phyloP scores from a whole-genome alignment of 805 yeast genomes.

The Ogataea trehalophila region DNA sequence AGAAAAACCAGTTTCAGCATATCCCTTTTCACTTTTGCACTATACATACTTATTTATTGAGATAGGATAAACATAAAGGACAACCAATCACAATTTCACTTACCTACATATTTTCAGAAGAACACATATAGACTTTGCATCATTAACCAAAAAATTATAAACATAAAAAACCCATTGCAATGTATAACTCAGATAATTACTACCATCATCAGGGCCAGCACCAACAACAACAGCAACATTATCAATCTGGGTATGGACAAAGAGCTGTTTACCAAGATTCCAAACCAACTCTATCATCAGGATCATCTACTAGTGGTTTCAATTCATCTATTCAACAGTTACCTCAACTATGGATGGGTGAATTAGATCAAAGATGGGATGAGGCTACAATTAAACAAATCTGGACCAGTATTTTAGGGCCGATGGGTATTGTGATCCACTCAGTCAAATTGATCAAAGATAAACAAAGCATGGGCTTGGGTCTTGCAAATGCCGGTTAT shows the following conservation, averaged over 20 bases:
- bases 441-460: constrained; percentile 68
- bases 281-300: constrained; percentile 4
- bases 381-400: constrained; percentile 60
- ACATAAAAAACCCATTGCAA: neutral
- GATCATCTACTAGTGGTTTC: constrained; percentile 1
- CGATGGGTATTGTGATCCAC: constrained; percentile 56
- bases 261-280: constrained; percentile 2
- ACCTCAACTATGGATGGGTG: constrained; percentile 82
- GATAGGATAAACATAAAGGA: no score
- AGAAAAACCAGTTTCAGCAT: no score
- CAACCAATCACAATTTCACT: no score
- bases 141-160: neutral
- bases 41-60: no score
- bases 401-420: constrained; percentile 48
- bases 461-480: constrained; percentile 34
- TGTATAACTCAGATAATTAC: constrained; percentile 12
- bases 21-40: no score
- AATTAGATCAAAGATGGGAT: constrained; percentile 79
- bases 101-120: no score
- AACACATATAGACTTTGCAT: neutral
- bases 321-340: constrained; percentile 16
- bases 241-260: constrained; percentile 6
- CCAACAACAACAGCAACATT: constrained; percentile 6
- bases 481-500: constrained; percentile 57
- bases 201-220: constrained; percentile 3